Evolutionary conservation across 176 grass and related monocot genomes (phyloP), one percentile per base, ranked within the genome.

Genomic region (Oryza officinalis): DNA sequence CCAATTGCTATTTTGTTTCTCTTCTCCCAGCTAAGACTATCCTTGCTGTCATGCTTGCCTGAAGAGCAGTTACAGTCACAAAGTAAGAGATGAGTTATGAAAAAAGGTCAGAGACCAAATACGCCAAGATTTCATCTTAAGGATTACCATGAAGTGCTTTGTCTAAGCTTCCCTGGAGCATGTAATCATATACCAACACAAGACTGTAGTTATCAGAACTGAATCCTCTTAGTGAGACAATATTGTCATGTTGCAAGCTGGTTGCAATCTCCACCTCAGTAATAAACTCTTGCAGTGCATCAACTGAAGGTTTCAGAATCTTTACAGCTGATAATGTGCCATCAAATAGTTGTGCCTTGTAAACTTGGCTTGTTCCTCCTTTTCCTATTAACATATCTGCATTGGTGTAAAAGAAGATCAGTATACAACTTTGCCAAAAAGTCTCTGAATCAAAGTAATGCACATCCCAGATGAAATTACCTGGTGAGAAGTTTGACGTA

Each of bases 331-430:
- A 88, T 45, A 90, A 67, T 35, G 77, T 88, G 28, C 83, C 90
- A 28, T 99, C 91, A 37, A 27, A 15, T 72, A 99, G 72, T 0
- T 67, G 71, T 63, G 91, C 97, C 86, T 89, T 99, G 63, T 96
- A 99, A 52, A 99, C 97, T 70, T 75, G 85, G 81, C 97, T 99
- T 18, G 84, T 94, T 71, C 97, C 97, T 45, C 97, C 97, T 54
- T 99, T 99, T 57, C 97, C 97, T 68, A 96, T 94, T 52, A 99
- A 78, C 71, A 96, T 99, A 44, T 92, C 97, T 99, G 80, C 86
- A 85, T 84, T 75, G 31, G 10, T 38, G 25, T 27, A n/a, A 40
- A 79, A 78, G 10, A 73, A 89, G 77, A 66, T 20, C 61, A 80
- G 15, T 0, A 11, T 49, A 46, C 14, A 60, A 5, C 23, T 40